Evolutionary conservation across 139 green algal genomes (phyloP).

Genomic region (Chlorella sp.): DNA sequence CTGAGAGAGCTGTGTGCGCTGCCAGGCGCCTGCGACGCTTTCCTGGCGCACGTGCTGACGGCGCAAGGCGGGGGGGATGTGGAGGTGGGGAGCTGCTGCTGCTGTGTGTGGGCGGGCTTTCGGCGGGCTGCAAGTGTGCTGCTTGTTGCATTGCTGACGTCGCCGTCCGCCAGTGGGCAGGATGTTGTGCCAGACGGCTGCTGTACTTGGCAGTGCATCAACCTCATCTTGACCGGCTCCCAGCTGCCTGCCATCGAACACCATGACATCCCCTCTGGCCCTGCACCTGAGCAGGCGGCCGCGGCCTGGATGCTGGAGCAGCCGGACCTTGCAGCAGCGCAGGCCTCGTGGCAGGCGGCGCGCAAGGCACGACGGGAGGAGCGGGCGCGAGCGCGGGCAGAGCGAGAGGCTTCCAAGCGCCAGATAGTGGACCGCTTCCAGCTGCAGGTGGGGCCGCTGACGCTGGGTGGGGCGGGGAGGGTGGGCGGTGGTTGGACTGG

Average conservation of each 20-base stretch:
- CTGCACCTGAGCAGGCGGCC: not conserved
- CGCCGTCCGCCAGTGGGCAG: no score
- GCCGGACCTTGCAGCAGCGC: conserved; percentile 40
- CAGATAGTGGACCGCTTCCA: not conserved
- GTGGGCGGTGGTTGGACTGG: not conserved
- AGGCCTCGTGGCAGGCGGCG: conserved; percentile 1
- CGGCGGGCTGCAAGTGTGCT: not conserved
- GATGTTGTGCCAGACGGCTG: no score
- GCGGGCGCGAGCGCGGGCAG: not conserved
- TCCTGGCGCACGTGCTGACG: not conserved
- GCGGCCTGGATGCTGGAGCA: conserved; percentile 43
- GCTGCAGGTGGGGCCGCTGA: not conserved
- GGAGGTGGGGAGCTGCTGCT: not conserved
- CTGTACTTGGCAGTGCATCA: no score
- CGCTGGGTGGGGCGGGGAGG: not conserved
- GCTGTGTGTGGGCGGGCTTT: not conserved
- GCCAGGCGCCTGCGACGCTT: not conserved
- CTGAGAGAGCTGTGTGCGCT: conserved; percentile 20
- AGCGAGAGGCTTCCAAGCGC: not conserved
- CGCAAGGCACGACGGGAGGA: not conserved
- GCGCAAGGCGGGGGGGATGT: not conserved
- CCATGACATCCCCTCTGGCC: not conserved
- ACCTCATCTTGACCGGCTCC: no score
- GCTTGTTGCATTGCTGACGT: not conserved
- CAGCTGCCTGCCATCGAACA: no score